Conservation (phyloP, 305 asterid genomes). For the Fraxinus xanthoxyloides region DNA sequence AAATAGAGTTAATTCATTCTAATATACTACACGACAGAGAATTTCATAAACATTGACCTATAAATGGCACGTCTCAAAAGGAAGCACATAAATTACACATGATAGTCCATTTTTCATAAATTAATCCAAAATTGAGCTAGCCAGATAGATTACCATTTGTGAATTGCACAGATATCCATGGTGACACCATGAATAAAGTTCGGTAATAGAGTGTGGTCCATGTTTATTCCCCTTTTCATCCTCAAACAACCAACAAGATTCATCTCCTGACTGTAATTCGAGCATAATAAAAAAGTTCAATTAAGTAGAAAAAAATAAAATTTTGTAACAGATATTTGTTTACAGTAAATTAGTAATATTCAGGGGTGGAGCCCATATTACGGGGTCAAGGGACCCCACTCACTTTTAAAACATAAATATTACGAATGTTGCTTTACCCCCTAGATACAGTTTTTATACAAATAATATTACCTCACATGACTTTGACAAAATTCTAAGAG, state of each 20-base stretch:
- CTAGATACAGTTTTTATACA: not conserved
- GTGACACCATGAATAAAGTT: slow-evolving; percentile 79
- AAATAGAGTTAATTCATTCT: not conserved
- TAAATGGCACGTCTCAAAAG: slow-evolving; percentile 12
- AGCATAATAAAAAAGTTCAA: slow-evolving; percentile 4
- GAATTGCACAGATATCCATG: slow-evolving; percentile 61
- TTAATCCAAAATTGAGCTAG: slow-evolving; percentile 11
- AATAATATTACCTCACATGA: not conserved
- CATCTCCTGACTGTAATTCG: slow-evolving; percentile 53
- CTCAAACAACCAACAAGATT: slow-evolving; percentile 79
- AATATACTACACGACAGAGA: not conserved
- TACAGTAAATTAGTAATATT: not conserved
- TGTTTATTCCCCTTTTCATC: slow-evolving; percentile 70
- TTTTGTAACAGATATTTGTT: not conserved
- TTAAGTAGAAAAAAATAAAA: not conserved
- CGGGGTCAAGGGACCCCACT: not conserved
- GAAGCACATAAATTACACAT: not conserved
- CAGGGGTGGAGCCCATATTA: not conserved
- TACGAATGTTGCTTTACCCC: not conserved
- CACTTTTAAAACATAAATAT: not conserved
- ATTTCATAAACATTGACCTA: not conserved
- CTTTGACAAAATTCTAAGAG: not conserved
- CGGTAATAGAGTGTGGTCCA: slow-evolving; percentile 77
- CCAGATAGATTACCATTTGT: slow-evolving; percentile 46
- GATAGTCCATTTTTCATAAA: not conserved